Evolutionary conservation across 2,329 filamentous ascomycete genomes (phyloP), one percentile per base, ranked within the genome.

Genomic region (Trichophyton rubrum): DNA sequence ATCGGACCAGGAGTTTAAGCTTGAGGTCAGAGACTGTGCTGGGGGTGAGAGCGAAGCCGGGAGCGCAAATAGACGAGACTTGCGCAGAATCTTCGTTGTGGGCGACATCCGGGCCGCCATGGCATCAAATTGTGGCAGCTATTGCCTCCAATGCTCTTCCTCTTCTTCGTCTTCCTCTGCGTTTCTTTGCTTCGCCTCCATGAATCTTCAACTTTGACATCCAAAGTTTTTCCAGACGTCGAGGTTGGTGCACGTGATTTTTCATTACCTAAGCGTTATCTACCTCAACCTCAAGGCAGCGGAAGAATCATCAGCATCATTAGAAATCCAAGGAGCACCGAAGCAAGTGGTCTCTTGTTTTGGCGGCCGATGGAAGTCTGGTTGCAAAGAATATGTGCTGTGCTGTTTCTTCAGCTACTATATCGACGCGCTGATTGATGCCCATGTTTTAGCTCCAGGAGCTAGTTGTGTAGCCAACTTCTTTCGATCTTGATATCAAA

Each of bases 51-150:
- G 80, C 22, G 89, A 84, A 62, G 84, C 81, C 13, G 92, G 91
- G 60, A 97, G 80, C 24, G 91, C 87, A 77, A 97, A 97, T 67
- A 97, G 82, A 66, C 92, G 88, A 62, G 92, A 97, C 62, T 85
- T 84, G 73, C 92, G 86, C 70, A 97, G 82, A 66, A 97, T 81
- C 64, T 80, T 80, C 60, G 83, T 82, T 59, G 83, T 82, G 38
- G 84, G 84, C 63, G 84, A 86, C 63, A 79, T 64, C 65, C 74
- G 74, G 61, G 70, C 70, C 62, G 75, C 68, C 62, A 66, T 66
- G 57, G 47, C 61, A 35, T 47, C 40, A 20, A 35, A 11, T 58
- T 2, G 13, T 41, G 38, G 30, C 56, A 30, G 51, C n/a, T 55
- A 15, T 55, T 17, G 51, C 51, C 30, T 55, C 17, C 51, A 55